phyloP scores from a whole-genome alignment of 148 eudicot species.

The Tetragonia tetragonoides region DNA sequence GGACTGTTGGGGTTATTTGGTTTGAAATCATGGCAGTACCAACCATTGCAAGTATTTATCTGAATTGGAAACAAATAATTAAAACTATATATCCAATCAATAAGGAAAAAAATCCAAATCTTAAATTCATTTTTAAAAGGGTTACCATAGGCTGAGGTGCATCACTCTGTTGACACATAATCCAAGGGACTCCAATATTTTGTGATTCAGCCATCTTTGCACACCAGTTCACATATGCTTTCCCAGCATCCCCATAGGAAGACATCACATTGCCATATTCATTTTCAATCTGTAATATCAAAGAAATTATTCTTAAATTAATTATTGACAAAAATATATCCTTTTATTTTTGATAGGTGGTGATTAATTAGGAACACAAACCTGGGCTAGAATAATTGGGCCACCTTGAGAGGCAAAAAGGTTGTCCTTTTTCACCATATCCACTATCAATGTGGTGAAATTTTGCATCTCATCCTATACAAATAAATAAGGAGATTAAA shows the following conservation, averaged over 20 bases:
- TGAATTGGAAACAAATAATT: background rate
- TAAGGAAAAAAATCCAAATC: too few relatives aligned
- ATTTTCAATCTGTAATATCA: constrained; percentile 48
- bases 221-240: constrained; percentile 48
- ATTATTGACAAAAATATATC: background rate
- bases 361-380: too few relatives aligned
- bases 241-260: constrained; percentile 47
- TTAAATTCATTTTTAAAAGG: background rate
- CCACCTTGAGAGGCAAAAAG: constrained; percentile 73
- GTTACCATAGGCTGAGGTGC: constrained; percentile 56
- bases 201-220: constrained; percentile 51
- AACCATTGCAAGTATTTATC: constrained; percentile 58
- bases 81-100: background rate
- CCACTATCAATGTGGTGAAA: constrained; percentile 52
- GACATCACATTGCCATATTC: constrained; percentile 55
- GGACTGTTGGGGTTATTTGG: constrained; percentile 42
- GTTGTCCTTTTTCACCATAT: constrained; percentile 49
- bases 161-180: constrained; percentile 61
- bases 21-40: constrained; percentile 43
- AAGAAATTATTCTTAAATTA: too few relatives aligned
- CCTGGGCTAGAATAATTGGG: constrained; percentile 65
- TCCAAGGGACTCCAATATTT: constrained; percentile 60
- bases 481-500: background rate
- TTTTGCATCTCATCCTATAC: constrained; percentile 56
- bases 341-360: too few relatives aligned